These are phyloP conservation scores for Haplographium delicatum DNA, from an alignment of 495 filamentous ascomycete genomes.

Conservation along the genomic window DNA sequence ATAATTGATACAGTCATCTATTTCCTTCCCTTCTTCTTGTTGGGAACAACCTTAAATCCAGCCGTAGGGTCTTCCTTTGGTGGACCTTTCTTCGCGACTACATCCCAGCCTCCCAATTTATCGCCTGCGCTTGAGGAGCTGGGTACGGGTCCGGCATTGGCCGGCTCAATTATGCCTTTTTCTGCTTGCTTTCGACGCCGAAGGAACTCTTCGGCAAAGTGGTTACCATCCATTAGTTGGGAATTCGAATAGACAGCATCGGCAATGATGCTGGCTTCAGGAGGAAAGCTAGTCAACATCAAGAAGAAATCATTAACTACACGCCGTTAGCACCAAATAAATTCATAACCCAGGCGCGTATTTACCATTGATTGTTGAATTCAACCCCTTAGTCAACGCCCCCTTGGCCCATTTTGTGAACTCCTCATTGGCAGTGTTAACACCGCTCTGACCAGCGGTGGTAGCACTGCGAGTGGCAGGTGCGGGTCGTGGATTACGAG, in stretches of 20 bases:
- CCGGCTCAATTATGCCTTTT: slow-evolving; percentile 68
- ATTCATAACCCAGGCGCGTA: neutral
- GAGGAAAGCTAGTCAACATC: slow-evolving; percentile 66
- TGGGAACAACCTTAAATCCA: slow-evolving; percentile 82
- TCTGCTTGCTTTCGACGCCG: slow-evolving; percentile 88
- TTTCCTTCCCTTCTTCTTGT: slow-evolving; percentile 90
- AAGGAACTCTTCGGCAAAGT: slow-evolving; percentile 92
- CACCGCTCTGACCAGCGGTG: slow-evolving; percentile 40
- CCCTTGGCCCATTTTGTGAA: slow-evolving; percentile 88
- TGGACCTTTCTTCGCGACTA: slow-evolving; percentile 87
- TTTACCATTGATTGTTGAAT: slow-evolving; percentile 55
- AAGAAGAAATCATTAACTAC: slow-evolving; percentile 77
- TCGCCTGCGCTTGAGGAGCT: slow-evolving; percentile 40
- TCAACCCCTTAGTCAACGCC: slow-evolving; percentile 57
- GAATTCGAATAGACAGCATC: slow-evolving; percentile 84
- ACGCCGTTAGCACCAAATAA: slow-evolving; percentile 25
- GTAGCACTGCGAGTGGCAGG: slow-evolving; percentile 21
- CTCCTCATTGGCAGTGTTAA: slow-evolving; percentile 66
- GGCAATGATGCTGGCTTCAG: slow-evolving; percentile 73
- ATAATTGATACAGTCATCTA: slow-evolving; percentile 31
- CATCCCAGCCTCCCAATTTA: slow-evolving; percentile 74
- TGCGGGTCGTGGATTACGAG: slow-evolving; percentile 26
- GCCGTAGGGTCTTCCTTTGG: slow-evolving; percentile 44
- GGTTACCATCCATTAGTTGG: slow-evolving; percentile 80
- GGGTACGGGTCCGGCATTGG: slow-evolving; percentile 43